A percentile compares a stretch with the other conserved stretches of the same genome.
These are phyloP conservation scores for Tuber umbilicatum DNA, from an alignment of 495 filamentous ascomycete species.

Conservation along the genomic window DNA sequence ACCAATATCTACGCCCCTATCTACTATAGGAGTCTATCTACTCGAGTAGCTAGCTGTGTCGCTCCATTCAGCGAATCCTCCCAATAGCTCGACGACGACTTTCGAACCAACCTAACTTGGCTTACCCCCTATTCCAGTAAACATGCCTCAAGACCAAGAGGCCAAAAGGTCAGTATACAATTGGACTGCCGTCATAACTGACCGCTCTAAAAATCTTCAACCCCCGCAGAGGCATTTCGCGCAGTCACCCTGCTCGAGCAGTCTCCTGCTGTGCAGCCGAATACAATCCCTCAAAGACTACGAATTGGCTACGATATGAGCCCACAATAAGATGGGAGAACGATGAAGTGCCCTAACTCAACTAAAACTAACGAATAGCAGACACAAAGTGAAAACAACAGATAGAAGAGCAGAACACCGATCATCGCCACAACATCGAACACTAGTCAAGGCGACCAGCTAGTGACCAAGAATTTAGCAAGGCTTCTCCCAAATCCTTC, in stretches of 20 bases:
- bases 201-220: neutral
- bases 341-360: neutral
- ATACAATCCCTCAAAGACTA: neutral
- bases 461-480: neutral
- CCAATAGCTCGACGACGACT: neutral
- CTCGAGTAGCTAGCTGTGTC: no score
- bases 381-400: neutral
- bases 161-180: neutral
- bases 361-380: neutral
- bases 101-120: neutral
- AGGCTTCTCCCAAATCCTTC: neutral
- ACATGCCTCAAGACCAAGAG: neutral
- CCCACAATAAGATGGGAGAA: neutral
- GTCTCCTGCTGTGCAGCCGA: neutral
- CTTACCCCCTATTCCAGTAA: neutral
- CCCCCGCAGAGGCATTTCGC: neutral
- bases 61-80: neutral
- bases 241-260: neutral
- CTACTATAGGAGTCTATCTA: neutral
- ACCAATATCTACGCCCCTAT: neutral
- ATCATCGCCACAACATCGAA: neutral
- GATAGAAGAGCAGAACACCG: neutral
- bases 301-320: neutral
- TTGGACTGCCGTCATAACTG: neutral
- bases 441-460: neutral